These are phyloP conservation scores for Zancudomyces culisetae DNA, from an alignment of 371 early-diverging fungal species.

Conservation along the genomic window DNA sequence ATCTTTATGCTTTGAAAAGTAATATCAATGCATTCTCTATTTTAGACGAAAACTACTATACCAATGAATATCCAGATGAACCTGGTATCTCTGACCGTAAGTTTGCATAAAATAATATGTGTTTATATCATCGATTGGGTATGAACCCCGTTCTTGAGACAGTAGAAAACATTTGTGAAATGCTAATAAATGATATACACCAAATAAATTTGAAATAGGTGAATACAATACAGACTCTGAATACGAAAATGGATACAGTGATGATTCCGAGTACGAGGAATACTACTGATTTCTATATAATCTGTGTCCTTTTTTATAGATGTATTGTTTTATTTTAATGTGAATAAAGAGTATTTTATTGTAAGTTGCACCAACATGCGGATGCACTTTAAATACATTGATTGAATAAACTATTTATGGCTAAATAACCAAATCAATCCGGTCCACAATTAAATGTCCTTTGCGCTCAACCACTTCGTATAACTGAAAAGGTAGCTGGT, in stretches of 20 bases:
- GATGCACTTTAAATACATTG: too few species aligned
- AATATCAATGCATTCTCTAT: background rate
- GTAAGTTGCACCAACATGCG: too few species aligned
- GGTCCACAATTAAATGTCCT: too few species aligned
- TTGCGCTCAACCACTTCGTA: too few species aligned
- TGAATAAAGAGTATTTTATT: too few species aligned
- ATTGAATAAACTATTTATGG: too few species aligned
- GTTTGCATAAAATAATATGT: too few species aligned
- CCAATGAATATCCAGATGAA: constrained; percentile 1
- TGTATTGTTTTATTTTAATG: too few species aligned
- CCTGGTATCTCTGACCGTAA: background rate
- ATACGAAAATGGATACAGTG: background rate
- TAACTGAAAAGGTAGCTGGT: too few species aligned
- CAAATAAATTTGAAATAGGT: background rate
- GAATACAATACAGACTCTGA: background rate
- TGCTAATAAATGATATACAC: background rate
- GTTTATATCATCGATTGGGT: background rate
- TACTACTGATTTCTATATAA: background rate
- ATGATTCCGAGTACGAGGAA: background rate
- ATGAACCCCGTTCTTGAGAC: background rate
- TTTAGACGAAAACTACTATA: constrained; percentile 3
- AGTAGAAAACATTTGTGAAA: background rate
- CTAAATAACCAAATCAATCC: too few species aligned
- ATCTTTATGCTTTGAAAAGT: background rate
- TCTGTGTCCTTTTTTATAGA: too few species aligned